Evolutionary conservation across 2,329 filamentous ascomycete genomes (phyloP), one percentile per base, ranked within the genome.

Genomic region (Salinomyces thailandicus): DNA sequence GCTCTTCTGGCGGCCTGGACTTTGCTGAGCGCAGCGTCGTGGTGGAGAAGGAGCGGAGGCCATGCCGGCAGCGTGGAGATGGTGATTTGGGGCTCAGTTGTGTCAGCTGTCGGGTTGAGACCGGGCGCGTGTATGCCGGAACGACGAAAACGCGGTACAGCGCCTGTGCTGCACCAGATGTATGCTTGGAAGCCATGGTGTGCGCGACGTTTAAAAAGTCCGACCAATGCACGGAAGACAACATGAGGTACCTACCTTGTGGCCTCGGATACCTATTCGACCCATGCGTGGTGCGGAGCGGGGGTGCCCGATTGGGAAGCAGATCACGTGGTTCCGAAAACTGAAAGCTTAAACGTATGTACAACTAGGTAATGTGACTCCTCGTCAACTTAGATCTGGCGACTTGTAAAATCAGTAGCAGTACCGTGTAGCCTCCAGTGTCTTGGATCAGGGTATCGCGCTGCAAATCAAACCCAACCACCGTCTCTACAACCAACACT

Each of bases 81-180:
- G 31, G 42, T 49, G 50, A 42, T 51, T 27, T n/a, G n/a, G n/a
- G n/a, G n/a, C 17, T 35, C n/a, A 37, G 39, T 37, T 51, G 51
- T 15, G 37, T 38, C 31, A 54, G 49, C 8, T 45, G 41, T 34
- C 42, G 28, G 9, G 31, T 35, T 49, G 12, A 44, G 44, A 14
- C 37, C 24, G 20, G 9, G 20, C 9, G 29, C 30, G n/a, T 35
- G 46, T 35, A 28, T 45, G 30, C 20, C 36, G 18, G 62, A 1
- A 53, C 52, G 30, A 67, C 49, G 52, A 68, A 67, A 46, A 66
- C 56, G 42, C 59, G 58, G 50, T 61, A 66, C 18, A 68, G 59
- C 24, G 63, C 61, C 42, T 61, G 58, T 5, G 37, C 18, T 6
- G 41, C 29, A 29, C 39, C 38, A 17, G 45, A 27, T 32, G 37